Evolutionary conservation across 345 rosid species (phyloP), one percentile per base, ranked within the genome.

Genomic region (Bruguiera parviflora): DNA sequence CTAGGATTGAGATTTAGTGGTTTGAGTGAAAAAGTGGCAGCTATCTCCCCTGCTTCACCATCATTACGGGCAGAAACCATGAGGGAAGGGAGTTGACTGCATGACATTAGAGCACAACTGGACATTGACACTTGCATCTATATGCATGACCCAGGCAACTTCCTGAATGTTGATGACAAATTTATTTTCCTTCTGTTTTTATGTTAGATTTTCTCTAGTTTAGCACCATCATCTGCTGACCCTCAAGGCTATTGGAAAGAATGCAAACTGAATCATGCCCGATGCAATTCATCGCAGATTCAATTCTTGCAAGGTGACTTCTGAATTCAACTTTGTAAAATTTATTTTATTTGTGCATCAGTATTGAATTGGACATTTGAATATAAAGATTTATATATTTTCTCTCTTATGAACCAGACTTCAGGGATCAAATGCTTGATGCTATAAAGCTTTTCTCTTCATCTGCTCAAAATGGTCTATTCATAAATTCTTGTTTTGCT

Each of bases 401-500:
- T 68, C 67, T 65, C 58, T 62, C 0, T 66, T 61, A 3, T 61
- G 57, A 18, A 61, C 63, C 73, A 77, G 80, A 68, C 63, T 77
- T 77, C 76, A 67, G 76, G 67, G 68, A 56, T 35, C 70, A 77
- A 64, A 77, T 77, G 80, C 61, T 77, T 29, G 55, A 35, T 47
- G 69, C 73, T 25, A 22, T 77, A 5, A 67, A 58, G 24, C 53
- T 64, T 33, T 72, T 73, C 70, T 67, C 74, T 1, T 47, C 39
- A 33, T 73, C 71, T 15, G 39, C 60, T n/a, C 80, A 63, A 67
- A 67, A 71, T 35, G 80, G 80, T 28, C 25, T 77, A 9, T 70
- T 75, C 68, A 69, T 61, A 63, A 70, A 77, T 58, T 77, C 80
- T 13, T 77, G 80, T 37, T 77, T 77, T 67, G 66, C 73, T 32